These are phyloP conservation scores for Thymus quinquecostatus DNA, from an alignment of 257 asterid genomes.

Conservation along the genomic window DNA sequence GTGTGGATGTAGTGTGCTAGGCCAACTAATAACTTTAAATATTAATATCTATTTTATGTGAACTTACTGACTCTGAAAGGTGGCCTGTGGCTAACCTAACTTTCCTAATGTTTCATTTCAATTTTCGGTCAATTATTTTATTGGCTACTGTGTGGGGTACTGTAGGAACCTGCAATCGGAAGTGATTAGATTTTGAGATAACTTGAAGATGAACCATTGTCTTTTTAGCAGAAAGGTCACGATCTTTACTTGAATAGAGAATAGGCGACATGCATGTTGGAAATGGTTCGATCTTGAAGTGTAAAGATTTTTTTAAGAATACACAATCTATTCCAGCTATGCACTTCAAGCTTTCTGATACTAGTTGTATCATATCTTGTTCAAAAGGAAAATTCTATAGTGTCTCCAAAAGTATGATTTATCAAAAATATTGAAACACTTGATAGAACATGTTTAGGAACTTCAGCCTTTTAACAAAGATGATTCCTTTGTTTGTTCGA, in stretches of 20 bases:
- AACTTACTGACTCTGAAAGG: neutral
- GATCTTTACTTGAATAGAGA: neutral
- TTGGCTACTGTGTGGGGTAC: neutral
- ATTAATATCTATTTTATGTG: neutral
- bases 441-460: neutral
- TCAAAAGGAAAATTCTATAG: neutral
- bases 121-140: neutral
- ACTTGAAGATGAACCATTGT: slow-evolving; percentile 5
- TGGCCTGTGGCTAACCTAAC: slow-evolving; percentile 16
- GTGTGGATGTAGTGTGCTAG: slow-evolving; percentile 4
- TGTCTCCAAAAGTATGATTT: neutral
- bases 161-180: neutral
- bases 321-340: slow-evolving; percentile 14
- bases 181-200: slow-evolving; percentile 1
- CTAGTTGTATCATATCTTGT: neutral
- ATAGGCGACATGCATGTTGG: neutral
- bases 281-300: neutral
- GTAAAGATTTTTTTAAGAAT: slow-evolving; percentile 10
- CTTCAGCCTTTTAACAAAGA: slow-evolving; percentile 2
- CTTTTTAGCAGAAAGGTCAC: slow-evolving; percentile 19
- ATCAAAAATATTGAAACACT: neutral
- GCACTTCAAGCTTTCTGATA: slow-evolving; percentile 18
- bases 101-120: slow-evolving; percentile 5
- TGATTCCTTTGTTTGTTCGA: slow-evolving; percentile 12
- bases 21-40: neutral